Base-by-base conservation (phyloP, 78 protist species). In the Dictyostelium firmibasis region DNA sequence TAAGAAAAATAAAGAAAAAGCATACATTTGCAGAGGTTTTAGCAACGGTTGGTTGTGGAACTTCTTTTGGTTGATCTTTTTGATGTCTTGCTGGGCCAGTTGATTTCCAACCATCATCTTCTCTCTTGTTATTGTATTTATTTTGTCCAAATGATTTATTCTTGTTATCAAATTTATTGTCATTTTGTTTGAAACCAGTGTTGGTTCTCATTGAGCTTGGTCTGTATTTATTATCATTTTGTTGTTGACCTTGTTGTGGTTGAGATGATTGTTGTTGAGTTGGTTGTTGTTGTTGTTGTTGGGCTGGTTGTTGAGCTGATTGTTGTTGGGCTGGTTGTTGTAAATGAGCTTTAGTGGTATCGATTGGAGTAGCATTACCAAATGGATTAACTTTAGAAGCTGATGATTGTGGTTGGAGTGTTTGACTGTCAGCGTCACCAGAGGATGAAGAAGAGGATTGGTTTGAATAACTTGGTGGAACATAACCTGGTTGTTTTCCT, bases 321-420 rank as follows among this genome's bases (percentile, higher is more conserved):
- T 67, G 75, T 67, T 67, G 75, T 38, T 38, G 43, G 43, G 25
- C 31, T 60, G 20, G 74, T 72, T 10, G 79, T 33, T 4, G 27
- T 33, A 5, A 10, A n/a, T 41, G 57, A 23, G n/a, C 3, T 43
- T 41, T 77, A 41, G 83, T 13, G 11, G 83, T 77, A 77, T 77
- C 83, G 41, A 77, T 33, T 77, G 83, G 83, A 10, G 50, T 77
- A 10, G 83, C 83, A 77, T n/a, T 33, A 11, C 83, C 83, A 77
- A 77, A 77, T 77, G 83, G 83, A 41, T 77, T 43, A 77, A 77
- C 83, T 41, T 77, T 77, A 10, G n/a, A n/a, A n/a, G 83, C 3
- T 20, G 50, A n/a, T 72, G 79, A 2, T 31, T 29, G 20, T 72
- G 79, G 44, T 72, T 72, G 79, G 31, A 9, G 38, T 33, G 50